phyloP scores from a whole-genome alignment of 495 filamentous ascomycete species.

The Cudoniella acicularis region DNA sequence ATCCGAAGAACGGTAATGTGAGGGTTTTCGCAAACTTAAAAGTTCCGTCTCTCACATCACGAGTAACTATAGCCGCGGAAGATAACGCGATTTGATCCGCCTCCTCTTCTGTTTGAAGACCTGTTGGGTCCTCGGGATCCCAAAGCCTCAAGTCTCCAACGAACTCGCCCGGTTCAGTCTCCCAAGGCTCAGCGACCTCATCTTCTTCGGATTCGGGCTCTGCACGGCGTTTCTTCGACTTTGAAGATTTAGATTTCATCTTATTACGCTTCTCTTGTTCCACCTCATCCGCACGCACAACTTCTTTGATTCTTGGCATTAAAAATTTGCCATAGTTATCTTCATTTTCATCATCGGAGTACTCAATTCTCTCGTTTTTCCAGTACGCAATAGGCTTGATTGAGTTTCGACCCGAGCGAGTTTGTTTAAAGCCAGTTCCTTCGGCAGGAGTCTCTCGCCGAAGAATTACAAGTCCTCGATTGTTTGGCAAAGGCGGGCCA shows the following conservation, averaged over 20 bases:
- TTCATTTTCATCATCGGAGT: constrained; percentile 52
- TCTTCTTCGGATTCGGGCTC: constrained; percentile 20
- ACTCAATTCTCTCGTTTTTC: constrained; percentile 77
- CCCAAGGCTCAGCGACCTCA: constrained; percentile 48
- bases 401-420: constrained; percentile 50
- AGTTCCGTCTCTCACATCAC: constrained; percentile 65
- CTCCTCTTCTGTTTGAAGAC: constrained; percentile 36
- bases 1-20: constrained; percentile 77
- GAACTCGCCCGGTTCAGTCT: constrained; percentile 41
- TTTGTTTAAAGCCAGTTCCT: constrained; percentile 41
- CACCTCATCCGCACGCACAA: constrained; percentile 68
- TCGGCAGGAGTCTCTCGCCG: constrained; percentile 62
- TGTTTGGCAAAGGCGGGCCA: constrained; percentile 47
- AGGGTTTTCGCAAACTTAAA: constrained; percentile 88
- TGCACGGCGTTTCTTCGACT: constrained; percentile 9
- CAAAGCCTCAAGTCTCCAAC: constrained; percentile 42
- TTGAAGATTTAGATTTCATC: constrained; percentile 1
- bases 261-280: constrained; percentile 30
- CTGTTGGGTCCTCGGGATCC: constrained; percentile 41
- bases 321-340: constrained; percentile 47
- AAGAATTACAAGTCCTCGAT: constrained; percentile 64
- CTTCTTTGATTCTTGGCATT: constrained; percentile 64
- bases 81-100: constrained; percentile 73
- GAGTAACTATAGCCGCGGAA: constrained; percentile 67
- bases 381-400: constrained; percentile 82